phyloP scores from a whole-genome alignment of 164 flowering plant genomes.

The Litsea cubeba region DNA sequence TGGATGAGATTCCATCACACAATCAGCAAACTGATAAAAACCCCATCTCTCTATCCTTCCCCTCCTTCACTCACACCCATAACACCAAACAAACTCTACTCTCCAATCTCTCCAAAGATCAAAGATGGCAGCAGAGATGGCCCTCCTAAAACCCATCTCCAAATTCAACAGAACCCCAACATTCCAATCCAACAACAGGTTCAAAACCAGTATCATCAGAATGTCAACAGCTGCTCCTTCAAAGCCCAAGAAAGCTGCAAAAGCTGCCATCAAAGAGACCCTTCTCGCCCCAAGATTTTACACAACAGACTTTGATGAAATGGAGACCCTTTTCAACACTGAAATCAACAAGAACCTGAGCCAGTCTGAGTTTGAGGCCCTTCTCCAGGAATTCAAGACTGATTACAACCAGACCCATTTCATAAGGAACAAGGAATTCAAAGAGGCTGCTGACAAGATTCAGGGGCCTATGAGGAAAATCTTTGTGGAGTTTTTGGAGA shows the following conservation, averaged over 20 bases:
- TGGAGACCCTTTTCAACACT: conserved; percentile 91
- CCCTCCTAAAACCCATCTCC: conserved; percentile 70
- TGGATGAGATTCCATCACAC: conserved; percentile 58
- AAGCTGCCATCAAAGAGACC: conserved; percentile 65
- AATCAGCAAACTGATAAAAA: conserved; percentile 18
- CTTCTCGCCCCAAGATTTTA: conserved; percentile 90
- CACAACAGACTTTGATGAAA: conserved; percentile 96
- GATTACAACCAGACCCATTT: conserved; percentile 98
- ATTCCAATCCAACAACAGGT: conserved; percentile 2
- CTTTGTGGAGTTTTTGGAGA: conserved; percentile 94
- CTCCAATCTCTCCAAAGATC: neutral
- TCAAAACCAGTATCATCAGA: conserved; percentile 14
- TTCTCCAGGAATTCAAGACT: conserved; percentile 91
- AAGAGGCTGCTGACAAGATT: conserved; percentile 89
- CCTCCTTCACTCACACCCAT: neutral
- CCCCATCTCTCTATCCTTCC: conserved; percentile 17
- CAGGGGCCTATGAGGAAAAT: conserved; percentile 84
- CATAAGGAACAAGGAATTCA: conserved; percentile 93
- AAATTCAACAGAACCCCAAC: conserved; percentile 28
- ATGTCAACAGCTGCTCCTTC: conserved; percentile 50
- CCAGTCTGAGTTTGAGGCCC: conserved; percentile 73
- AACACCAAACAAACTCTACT: neutral
- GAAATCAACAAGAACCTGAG: conserved; percentile 89
- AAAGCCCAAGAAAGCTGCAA: conserved; percentile 38
- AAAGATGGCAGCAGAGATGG: conserved; percentile 71